Conservation (phyloP, 2,329 filamentous ascomycete species). For the Ophiostoma ulmi region DNA sequence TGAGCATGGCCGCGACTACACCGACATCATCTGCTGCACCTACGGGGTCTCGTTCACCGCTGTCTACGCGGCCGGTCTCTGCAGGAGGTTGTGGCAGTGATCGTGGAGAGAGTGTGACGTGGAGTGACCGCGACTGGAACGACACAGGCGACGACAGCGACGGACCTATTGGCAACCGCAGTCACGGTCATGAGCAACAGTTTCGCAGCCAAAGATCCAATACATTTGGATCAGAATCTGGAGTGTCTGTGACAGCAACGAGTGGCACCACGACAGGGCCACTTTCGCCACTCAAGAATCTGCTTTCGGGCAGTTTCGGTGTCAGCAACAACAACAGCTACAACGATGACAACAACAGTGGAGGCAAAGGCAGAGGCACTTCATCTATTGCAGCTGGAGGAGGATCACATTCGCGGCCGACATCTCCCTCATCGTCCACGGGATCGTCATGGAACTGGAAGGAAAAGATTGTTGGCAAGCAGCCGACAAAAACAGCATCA, state of each 20-base stretch:
- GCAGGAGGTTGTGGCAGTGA: constrained; percentile 28
- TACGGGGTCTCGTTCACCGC: not conserved
- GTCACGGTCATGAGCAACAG: constrained; percentile 13
- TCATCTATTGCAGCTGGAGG: not conserved
- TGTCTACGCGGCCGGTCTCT: not conserved
- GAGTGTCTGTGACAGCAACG: constrained; percentile 18
- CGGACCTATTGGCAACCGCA: constrained; percentile 4
- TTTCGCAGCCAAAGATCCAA: not conserved
- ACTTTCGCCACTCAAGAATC: not conserved
- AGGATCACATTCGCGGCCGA: not conserved
- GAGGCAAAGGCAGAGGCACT: not conserved
- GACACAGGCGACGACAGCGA: constrained; percentile 49
- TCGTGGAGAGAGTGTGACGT: constrained; percentile 52
- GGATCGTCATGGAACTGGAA: constrained; percentile 21
- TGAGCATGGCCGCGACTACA: not conserved
- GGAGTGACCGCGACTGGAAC: constrained; percentile 62
- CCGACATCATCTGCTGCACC: not conserved
- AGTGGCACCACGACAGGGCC: constrained; percentile 23
- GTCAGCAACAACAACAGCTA: not conserved
- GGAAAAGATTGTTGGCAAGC: constrained; percentile 22
- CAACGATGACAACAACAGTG: not conserved
- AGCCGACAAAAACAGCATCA: constrained; percentile 7
- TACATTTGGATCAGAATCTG: constrained; percentile 20
- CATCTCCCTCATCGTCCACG: not conserved
- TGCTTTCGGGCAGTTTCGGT: constrained; percentile 2